Base-by-base conservation (phyloP, 1,139 yeast species). In the Eremothecium sinecaudum region DNA sequence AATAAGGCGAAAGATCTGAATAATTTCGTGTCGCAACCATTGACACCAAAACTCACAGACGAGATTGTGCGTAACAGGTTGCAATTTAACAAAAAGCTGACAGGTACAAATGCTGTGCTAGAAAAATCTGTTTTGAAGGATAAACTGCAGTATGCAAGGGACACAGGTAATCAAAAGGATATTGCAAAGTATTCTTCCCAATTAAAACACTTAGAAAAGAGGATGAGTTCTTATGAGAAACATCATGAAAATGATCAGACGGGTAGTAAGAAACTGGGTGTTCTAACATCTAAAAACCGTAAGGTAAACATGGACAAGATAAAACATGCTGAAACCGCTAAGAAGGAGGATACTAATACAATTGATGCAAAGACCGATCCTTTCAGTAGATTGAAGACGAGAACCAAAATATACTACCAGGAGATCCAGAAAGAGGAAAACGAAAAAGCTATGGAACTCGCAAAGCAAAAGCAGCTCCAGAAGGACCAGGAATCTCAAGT, bases 371-470 rank as follows among this genome's bases (percentile, higher is more conserved):
- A 64, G 34, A 74, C 79, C 6, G 93, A 90, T 62, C 97, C 98
- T 21, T 90, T 90, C 59, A 76, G 84, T 43, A 73, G 97, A 56
- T 70, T 90, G 51, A 79, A 84, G 56, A 87, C 96, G 0, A 78
- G 75, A 40, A 82, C 96, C 1, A 73, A 82, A 51, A 77, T 84
- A 42, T 87, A 84, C 58, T 86, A 87, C 44, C 68, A 70, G 42
- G 67, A 64, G 36, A 52, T 63, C 8, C 67, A 63, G 37, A 56
- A 59, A 27, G 69, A 64, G 33, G 71, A 67, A 47, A 69, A 66
- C 36, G 66, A 60, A 43, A 63, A 60, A 47, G 68, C 67, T 5
- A 58, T 59, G 38, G 66, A 59, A 23, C 61, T 61, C 39, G 68
- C 67, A 10, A 56, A 58, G 41, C 43, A 56, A 34, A 59, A 59